These are phyloP conservation scores for Amyloporia xantha DNA, from an alignment of 768 basidiomycete species.

Conservation along the genomic window DNA sequence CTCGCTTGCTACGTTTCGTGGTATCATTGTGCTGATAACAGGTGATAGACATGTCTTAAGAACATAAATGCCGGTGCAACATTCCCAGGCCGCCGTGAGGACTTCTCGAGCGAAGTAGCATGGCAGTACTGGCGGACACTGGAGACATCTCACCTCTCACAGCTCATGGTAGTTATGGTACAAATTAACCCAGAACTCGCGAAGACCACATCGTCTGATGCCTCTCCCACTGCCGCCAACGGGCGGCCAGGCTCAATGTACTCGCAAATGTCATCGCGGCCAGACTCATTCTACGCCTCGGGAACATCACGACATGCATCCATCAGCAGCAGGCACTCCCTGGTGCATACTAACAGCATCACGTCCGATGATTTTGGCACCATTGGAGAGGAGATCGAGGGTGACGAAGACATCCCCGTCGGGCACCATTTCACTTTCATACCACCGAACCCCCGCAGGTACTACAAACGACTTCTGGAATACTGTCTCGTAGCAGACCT, in stretches of 20 bases:
- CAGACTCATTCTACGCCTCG: slow-evolving; percentile 18
- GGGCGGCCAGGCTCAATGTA: slow-evolving; percentile 56
- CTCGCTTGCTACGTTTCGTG: neutral
- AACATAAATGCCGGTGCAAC: slow-evolving; percentile 78
- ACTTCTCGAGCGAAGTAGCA: slow-evolving; percentile 77
- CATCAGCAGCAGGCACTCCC: slow-evolving; percentile 61
- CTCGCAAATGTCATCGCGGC: slow-evolving; percentile 24
- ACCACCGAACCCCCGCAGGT: slow-evolving; percentile 80
- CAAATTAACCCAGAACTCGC: slow-evolving; percentile 82
- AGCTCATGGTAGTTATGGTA: slow-evolving; percentile 84
- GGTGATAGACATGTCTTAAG: slow-evolving; percentile 85
- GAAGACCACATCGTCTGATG: slow-evolving; percentile 63
- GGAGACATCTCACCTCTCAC: slow-evolving; percentile 80
- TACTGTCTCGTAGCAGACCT: slow-evolving; percentile 79
- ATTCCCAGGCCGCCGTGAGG: slow-evolving; percentile 81
- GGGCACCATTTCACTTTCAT: slow-evolving; percentile 85
- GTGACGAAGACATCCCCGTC: slow-evolving; percentile 63
- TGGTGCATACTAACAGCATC: slow-evolving; percentile 25
- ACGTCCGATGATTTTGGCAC: slow-evolving; percentile 28
- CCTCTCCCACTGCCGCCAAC: slow-evolving; percentile 23
- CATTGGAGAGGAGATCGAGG: slow-evolving; percentile 37
- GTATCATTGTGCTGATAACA: slow-evolving; percentile 8
- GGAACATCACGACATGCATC: slow-evolving; percentile 46
- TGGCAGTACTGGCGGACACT: slow-evolving; percentile 79
- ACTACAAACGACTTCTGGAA: slow-evolving; percentile 80